Base-by-base conservation (phyloP, 495 filamentous ascomycete genomes). In the Aspergillus taichungensis region DNA sequence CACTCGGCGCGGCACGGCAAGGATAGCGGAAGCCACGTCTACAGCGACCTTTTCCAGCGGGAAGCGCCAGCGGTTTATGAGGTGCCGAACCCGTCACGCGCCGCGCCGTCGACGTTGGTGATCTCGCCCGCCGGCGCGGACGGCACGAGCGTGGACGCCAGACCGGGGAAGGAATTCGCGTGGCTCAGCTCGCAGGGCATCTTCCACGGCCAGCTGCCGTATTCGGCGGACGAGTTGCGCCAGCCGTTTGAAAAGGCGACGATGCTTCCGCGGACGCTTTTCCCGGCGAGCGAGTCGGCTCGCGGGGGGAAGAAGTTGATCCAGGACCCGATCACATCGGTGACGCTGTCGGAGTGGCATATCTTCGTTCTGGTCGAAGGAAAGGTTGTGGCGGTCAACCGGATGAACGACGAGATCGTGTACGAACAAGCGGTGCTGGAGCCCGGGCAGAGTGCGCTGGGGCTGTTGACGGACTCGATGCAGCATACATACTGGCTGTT, bases 401-500 rank as follows among this genome's bases (percentile, higher is more conserved):
- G 87, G 27, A 74, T 97, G 42, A 90, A 89, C 36, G 85, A 90
- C 27, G 75, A 79, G 37, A 69, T 91, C 46, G 83, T 95, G 6
- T 91, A 87, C 54, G 85, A 95, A 58, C 88, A 96, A 58, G 63
- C 78, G 11, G 82, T 97, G 5, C 71, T 96, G n/a, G 85, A 94
- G 45, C 77, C 78, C 14, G 83, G 83, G 5, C 86, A 94, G 44
- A 80, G 73, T 48, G 80, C 80, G 7, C 63, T 97, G 31, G 88
- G 87, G 24, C 75, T 98, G 13, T 79, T 85, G 53, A 82, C 88
- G 5, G 92, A 98, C 62, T 73, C 83, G 29, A 88, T 88, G 53
- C 94, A 96, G 68, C 90, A 87, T 48, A 98, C 92, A 1, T 96
- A 86, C 57, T 98, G 92, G 92, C 76, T 96, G 12, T 95, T 96